Evolutionary conservation across 78 protist species (phyloP).

Genomic region (Polysphondylium violaceum): DNA sequence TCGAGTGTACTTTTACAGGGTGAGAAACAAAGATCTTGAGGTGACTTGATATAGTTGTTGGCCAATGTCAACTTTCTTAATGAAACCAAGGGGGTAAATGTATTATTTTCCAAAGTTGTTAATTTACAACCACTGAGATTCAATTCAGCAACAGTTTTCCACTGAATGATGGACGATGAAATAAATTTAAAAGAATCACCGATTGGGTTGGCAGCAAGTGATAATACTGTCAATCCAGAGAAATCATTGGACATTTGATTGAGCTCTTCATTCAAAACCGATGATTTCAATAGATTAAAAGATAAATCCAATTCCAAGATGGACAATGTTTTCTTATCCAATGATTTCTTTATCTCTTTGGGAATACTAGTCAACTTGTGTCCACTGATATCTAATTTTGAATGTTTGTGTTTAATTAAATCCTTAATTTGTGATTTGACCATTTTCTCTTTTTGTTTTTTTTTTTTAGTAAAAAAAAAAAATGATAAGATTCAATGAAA

Average conservation of each 20-base stretch:
- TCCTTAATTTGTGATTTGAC: conserved; percentile 42
- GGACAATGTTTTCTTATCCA: not conserved
- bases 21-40: not conserved
- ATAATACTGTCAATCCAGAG: not conserved
- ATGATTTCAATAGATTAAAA: conserved; percentile 22
- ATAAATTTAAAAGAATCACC: not conserved
- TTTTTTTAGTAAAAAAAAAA: too few relatives aligned
- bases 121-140: conserved; percentile 29
- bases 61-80: conserved; percentile 2
- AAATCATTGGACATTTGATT: conserved; percentile 29
- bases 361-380: conserved; percentile 25
- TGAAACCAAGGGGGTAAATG: not conserved
- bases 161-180: conserved; percentile 1
- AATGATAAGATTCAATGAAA: too few relatives aligned
- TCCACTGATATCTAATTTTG: conserved; percentile 26
- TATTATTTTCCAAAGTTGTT: not conserved
- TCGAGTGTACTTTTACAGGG: not conserved
- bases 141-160: conserved; percentile 1
- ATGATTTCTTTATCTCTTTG: conserved; percentile 13
- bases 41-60: not conserved
- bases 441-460: not conserved
- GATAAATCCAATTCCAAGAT: conserved; percentile 1
- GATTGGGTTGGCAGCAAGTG: conserved; percentile 1
- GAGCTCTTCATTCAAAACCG: conserved; percentile 8
- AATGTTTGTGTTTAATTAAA: conserved; percentile 23